Base-by-base conservation (phyloP, 805 yeast species). In the Hemisphaericaspora nanyangensis region DNA sequence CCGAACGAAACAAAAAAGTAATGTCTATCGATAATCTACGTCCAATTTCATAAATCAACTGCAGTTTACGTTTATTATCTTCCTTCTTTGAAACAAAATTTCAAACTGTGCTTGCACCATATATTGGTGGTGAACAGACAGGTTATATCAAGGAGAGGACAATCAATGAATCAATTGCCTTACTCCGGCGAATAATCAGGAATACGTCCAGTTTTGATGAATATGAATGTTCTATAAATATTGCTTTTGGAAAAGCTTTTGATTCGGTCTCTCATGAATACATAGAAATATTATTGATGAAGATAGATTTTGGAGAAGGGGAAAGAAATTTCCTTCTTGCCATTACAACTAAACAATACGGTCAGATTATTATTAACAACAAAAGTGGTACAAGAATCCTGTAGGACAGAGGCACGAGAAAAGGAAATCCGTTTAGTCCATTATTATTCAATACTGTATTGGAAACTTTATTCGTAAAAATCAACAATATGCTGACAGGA, bases 111-210 rank as follows among this genome's bases (percentile, higher is more conserved):
- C 8, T 19, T 10, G 13, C 24, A 20, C 10, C 18, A n/a, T 32
- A 18, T 13, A 32, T 32, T 32, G 35, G 35, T 3, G 26, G 27
- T 6, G 22, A 32, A n/a, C 35, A 32, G 15, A 32, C 19, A 4
- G 35, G 35, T 4, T 32, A 19, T 19, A 22, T 32, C 17, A 32
- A 32, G 22, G 26, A 32, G 11, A 18, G 35, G 13, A 24, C 19
- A 12, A 32, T 32, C 6, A 32, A 32, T 32, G 35, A 32, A 18
- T 29, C 45, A 28, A 27, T 33, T 43, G 16, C 13, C 13, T 22
- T 32, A 16, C 13, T 32, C 26, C 4, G 15, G 13, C 6, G 22
- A 32, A 20, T 32, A 5, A 5, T 25, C 4, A 13, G 4, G 4
- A 20, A 32, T n/a, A n/a, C n/a, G n/a, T n/a, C n/a, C n/a, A n/a